Evolutionary conservation across 192 early-diverging fungal species (phyloP), one percentile per base, ranked within the genome.

Genomic region (Paraglomus brasilianum): DNA sequence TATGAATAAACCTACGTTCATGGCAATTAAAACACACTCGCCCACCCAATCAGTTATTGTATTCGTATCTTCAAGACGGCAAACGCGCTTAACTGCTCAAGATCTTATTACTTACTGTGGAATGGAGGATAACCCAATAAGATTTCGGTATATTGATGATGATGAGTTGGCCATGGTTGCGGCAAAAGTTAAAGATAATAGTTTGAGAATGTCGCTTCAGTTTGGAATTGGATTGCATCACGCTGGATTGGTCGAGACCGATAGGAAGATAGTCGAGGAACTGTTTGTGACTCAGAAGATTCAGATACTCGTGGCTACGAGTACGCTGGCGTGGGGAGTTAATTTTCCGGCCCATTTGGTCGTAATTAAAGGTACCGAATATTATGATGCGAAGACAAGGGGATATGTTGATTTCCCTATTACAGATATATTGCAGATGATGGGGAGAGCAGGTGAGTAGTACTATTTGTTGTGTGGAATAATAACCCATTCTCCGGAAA

Each of bases 211-310:
- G 58, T 76, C 93, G 5, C 88, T 99, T 13, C 86, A 86, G 61
- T 98, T 96, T 82, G 98, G 98, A 50, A 96, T 99, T 55, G 98
- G 96, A 13, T 82, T 98, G 49, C 95, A 99, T 77, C 98, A 99
- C 74, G 96, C 95, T 24, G 96, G 96, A 14, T 77, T 99, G 46
- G 87, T 92, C 8, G 94, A 97, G 46, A 71, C 74, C 17, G 98
- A 99, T 70, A 80, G 96, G 41, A 86, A 82, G 64, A 74, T 96
- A 9, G 92, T 93, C 19, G 96, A 98, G 78, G 92, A 95, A 70
- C 87, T 99, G 44, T 99, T 96, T 80, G 82, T 92, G 19, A 89
- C 91, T 75, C 87, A 89, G 75, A 96, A 96, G 80, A 98, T 99
- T 75, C 98, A 98, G 72, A 84, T 99, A 17, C 77, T 99, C 52